These are phyloP conservation scores for Macadamia integrifolia DNA, from an alignment of 164 flowering plant species.

Conservation along the genomic window DNA sequence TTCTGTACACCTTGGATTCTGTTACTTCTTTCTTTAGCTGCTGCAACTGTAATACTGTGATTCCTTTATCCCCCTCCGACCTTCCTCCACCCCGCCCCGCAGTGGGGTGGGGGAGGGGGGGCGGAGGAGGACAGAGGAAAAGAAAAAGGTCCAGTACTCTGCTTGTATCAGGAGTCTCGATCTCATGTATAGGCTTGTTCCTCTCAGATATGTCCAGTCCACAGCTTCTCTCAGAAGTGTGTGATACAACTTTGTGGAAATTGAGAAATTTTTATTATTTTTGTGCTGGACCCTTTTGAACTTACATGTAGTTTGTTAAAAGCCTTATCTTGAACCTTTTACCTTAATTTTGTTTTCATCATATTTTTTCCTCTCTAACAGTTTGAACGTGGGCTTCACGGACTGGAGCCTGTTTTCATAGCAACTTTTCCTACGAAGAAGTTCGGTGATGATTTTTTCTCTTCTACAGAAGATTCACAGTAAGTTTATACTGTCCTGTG, in stretches of 20 bases:
- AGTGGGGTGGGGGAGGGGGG: too few relatives aligned
- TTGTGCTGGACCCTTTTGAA: background rate
- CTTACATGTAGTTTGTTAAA: background rate
- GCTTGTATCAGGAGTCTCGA: background rate
- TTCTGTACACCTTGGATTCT: too few relatives aligned
- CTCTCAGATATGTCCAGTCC: background rate
- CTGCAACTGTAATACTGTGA: background rate
- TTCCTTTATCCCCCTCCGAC: background rate
- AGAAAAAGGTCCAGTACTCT: background rate
- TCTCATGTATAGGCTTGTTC: background rate
- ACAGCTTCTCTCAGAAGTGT: background rate
- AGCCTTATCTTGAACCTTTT: background rate
- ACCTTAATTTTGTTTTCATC: background rate
- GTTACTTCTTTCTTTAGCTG: background rate
- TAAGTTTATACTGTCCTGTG: conserved; percentile 28
- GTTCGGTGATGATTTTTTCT: conserved; percentile 55
- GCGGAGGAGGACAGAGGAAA: too few relatives aligned
- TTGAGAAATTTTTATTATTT: background rate
- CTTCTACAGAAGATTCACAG: conserved; percentile 60
- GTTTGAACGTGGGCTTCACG: conserved; percentile 86
- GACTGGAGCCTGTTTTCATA: conserved; percentile 58
- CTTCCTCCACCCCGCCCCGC: too few relatives aligned
- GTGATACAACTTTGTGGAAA: background rate
- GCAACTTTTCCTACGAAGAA: conserved; percentile 82
- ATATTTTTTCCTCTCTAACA: conserved; percentile 20